Evolutionary conservation across 352 stramenopile species (phyloP).

Genomic region (Globisporangium uncinulatum): DNA sequence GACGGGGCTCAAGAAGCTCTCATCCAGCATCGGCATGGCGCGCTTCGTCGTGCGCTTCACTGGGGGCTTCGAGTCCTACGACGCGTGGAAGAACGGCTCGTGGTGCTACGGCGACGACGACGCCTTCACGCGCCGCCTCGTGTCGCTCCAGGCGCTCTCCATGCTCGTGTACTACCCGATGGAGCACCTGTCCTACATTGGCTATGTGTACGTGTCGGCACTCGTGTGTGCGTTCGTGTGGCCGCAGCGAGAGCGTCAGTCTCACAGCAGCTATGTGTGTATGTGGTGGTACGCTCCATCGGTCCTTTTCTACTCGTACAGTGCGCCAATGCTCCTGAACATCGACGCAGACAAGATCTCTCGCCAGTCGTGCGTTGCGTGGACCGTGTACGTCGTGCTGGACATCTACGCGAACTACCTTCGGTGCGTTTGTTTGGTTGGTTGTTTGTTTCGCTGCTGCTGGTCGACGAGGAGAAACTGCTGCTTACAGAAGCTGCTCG

Average conservation of each 20-base stretch:
- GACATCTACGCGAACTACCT: constrained; percentile 76
- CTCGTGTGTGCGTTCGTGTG: not conserved
- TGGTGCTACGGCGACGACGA: constrained; percentile 77
- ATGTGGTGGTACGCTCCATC: not conserved
- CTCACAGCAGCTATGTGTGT: no score
- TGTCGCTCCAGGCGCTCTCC: constrained; percentile 63
- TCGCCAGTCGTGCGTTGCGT: constrained; percentile 63
- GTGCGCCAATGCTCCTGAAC: constrained; percentile 67
- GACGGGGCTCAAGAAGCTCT: constrained; percentile 51
- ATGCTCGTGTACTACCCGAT: constrained; percentile 87
- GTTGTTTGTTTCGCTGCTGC: not conserved
- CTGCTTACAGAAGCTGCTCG: not conserved
- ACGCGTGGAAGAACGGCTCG: constrained; percentile 67
- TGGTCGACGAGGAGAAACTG: not conserved
- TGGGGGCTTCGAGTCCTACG: constrained; percentile 62
- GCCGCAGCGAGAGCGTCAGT: no score
- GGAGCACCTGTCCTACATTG: constrained; percentile 78
- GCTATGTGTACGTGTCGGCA: constrained; percentile 5
- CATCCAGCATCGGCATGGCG: constrained; percentile 70
- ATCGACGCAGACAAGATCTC: constrained; percentile 68
- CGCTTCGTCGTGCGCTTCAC: constrained; percentile 79
- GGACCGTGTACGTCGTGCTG: constrained; percentile 68
- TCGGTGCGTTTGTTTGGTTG: constrained; percentile 27
- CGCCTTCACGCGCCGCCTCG: constrained; percentile 46
- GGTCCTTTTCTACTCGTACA: constrained; percentile 9